Evolutionary conservation across 495 filamentous ascomycete genomes (phyloP), one percentile per base, ranked within the genome.

Genomic region (Aspergillus carlsbadensis): DNA sequence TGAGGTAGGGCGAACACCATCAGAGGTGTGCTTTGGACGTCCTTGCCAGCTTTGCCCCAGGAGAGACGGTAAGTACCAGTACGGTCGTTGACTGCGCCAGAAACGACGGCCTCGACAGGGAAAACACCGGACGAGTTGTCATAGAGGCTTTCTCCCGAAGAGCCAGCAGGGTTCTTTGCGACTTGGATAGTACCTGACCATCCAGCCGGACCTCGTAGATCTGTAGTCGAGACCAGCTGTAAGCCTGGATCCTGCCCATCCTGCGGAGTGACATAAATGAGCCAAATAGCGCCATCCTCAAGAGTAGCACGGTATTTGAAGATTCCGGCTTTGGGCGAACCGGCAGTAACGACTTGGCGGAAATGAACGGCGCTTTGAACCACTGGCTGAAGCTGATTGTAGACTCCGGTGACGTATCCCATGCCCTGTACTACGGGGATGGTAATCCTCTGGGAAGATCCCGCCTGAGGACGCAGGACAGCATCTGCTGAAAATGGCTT

Each of bases 1-100:
- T 98, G 94, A 20, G 92, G 89, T 54, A 98, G 72, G 36, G 93
- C 91, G 59, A 87, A 98, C 88, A 96, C 96, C 57, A 91, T 72
- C 24, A 96, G 72, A 7, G 73, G 64, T 5, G 70, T 73, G n/a
- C 60, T 65, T 8, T 71, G 22, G 4, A 58, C 57, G 47, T 74
- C 63, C 21, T 82, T 67, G 8, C 92, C 93, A 1, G 69, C 79
- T 64, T 90, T 94, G 18, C 72, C 70, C 77, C 87, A 96, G 3
- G 66, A 65, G 22, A 96, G 78, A 0, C 69, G 83, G 66, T 97
- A 98, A n/a, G 73, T 83, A 1, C 89, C 93, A 4, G 65, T 73
- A 14, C 65, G 69, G 3, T 77, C 84, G 21, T 78, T 73, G 0
- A 85, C 81, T 2, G 78, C 74, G 3, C 89, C 94, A 15, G 79